Base-by-base conservation (phyloP, 768 basidiomycete species). In the Strobilomyces confusus region DNA sequence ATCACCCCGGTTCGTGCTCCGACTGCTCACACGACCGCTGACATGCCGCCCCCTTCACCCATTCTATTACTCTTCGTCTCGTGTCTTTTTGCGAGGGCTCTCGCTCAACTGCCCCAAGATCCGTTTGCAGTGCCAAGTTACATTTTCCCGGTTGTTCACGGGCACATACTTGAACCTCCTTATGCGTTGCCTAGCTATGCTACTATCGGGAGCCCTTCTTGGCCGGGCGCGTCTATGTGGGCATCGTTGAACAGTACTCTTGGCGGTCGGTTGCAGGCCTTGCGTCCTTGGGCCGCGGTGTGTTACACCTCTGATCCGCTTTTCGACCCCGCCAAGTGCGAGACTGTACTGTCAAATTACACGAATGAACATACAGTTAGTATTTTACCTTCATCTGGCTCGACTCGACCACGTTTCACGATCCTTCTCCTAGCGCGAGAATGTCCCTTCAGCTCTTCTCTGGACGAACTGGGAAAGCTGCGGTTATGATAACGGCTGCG, bases 381-480 rank as follows among this genome's bases (percentile, higher is more conserved):
- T 42, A 30, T 42, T 4, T 42, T 34, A 5, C 5, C 34, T 5
- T 34, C n/a, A 17, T 19, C 1, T 9, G 14, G 17, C 7, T 37
- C 17, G 15, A 15, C 36, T 29, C 30, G 9, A 20, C 34, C 22
- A 5, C 5, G 1, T 19, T 34, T 33, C 17, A 20, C 3, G 34
- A 20, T 25, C 7, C 12, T 17, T 17, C 1, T 4, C 6, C 25
- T 25, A 63, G 61, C 61, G 61, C 8, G 61, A 63, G 49, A 41
- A 22, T 19, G 9, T 43, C 0, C 9, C 61, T 9, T 34, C 61
- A 1, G 62, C 62, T 5, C 55, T 63, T 6, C 61, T 63, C 20
- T 63, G 62, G 61, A 4, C 53, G 9, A 63, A 63, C 55, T 63
- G 58, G 54, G 61, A 63, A 37, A 49, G 52, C 6, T 63, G 61